phyloP scores from a whole-genome alignment of 495 filamentous ascomycete genomes.

The Clavariopsis aquatica region DNA sequence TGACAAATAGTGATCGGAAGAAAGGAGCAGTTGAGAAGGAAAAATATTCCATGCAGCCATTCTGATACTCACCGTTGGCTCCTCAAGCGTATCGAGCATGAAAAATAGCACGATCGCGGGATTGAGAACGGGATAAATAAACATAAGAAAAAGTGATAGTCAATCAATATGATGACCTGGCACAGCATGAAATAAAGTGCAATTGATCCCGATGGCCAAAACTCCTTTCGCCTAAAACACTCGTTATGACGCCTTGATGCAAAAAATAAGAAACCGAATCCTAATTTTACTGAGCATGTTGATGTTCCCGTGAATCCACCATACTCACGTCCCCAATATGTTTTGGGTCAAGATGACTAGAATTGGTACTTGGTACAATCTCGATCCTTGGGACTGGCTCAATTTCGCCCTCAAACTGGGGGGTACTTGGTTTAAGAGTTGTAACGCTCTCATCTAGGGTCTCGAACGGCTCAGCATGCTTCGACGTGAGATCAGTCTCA shows the following conservation, averaged over 20 bases:
- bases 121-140: too few relatives aligned
- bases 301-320: constrained; percentile 27
- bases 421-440: constrained; percentile 34
- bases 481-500: constrained; percentile 2
- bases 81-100: background rate
- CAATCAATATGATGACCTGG: background rate
- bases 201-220: background rate
- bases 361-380: constrained; percentile 15
- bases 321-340: constrained; percentile 40
- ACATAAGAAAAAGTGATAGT: background rate
- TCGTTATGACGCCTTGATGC: constrained; percentile 4
- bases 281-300: constrained; percentile 23
- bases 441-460: constrained; percentile 25
- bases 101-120: background rate
- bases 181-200: background rate
- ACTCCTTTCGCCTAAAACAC: background rate
- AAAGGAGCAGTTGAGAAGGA: background rate
- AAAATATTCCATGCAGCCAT: background rate
- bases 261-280: background rate
- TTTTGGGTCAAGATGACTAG: constrained; percentile 37
- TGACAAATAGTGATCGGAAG: background rate
- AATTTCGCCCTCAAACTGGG: constrained; percentile 36
- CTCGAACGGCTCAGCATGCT: background rate
- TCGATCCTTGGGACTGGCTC: constrained; percentile 31
- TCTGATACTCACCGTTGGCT: too few relatives aligned